Percentiles rank a stretch among this genome's conserved stretches.
phyloP scores from a whole-genome alignment of 2,329 filamentous ascomycete species.

The Aspergillus viridinutans region DNA sequence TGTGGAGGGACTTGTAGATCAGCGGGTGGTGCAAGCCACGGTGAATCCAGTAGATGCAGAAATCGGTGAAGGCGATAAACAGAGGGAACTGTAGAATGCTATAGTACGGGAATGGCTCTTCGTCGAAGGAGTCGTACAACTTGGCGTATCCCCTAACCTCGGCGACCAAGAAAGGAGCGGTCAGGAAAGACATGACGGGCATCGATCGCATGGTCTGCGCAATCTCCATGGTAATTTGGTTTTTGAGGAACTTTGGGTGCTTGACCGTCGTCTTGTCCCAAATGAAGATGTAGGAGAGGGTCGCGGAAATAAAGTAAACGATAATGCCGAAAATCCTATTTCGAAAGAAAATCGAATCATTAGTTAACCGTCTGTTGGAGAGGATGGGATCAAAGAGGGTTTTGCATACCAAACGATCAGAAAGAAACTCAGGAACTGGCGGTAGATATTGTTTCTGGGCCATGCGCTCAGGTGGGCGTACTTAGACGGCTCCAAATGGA shows the following conservation, averaged over 20 bases:
- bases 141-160: slow-evolving; percentile 83
- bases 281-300: slow-evolving; percentile 79
- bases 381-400: neutral
- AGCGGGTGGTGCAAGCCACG: slow-evolving; percentile 74
- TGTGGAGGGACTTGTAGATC: slow-evolving; percentile 86
- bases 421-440: slow-evolving; percentile 73
- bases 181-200: slow-evolving; percentile 78
- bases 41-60: slow-evolving; percentile 88
- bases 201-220: slow-evolving; percentile 70
- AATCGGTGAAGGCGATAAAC: slow-evolving; percentile 85
- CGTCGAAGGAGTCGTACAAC: slow-evolving; percentile 74
- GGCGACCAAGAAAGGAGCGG: slow-evolving; percentile 71
- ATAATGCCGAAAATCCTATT: slow-evolving; percentile 76
- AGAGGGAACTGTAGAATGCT: slow-evolving; percentile 78
- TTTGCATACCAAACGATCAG: slow-evolving; percentile 74
- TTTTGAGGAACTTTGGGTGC: slow-evolving; percentile 92
- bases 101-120: slow-evolving; percentile 75
- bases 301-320: slow-evolving; percentile 79
- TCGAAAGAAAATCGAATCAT: neutral
- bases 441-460: slow-evolving; percentile 70
- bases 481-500: slow-evolving; percentile 65
- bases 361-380: neutral
- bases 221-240: slow-evolving; percentile 85
- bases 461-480: slow-evolving; percentile 76
- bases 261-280: slow-evolving; percentile 87